A percentile compares a stretch with the other conserved stretches of the same genome.
phyloP scores from a whole-genome alignment of 2,329 filamentous ascomycete species.

The Clonostachys rhizophaga region DNA sequence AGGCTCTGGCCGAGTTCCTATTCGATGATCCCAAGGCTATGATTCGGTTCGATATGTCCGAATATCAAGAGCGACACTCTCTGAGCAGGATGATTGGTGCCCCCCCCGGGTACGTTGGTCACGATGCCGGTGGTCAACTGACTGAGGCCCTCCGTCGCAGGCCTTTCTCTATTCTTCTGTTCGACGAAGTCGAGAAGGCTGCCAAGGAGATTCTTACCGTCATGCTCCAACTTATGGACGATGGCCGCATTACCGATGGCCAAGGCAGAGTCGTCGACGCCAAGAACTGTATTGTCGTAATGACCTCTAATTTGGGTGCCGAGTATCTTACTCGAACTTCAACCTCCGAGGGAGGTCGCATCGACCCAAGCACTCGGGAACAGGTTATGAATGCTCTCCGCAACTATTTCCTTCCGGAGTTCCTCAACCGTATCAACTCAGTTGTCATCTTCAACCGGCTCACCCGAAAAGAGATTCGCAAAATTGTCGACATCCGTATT shows the following conservation, averaged over 20 bases:
- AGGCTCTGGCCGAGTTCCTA: slow-evolving; percentile 93
- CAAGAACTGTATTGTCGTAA: slow-evolving; percentile 97
- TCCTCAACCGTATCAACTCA: slow-evolving; percentile 95
- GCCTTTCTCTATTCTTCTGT: slow-evolving; percentile 95
- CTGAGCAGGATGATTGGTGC: slow-evolving; percentile 97
- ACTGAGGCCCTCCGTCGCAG: slow-evolving; percentile 91
- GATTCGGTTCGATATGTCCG: slow-evolving; percentile 99
- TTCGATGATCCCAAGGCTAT: slow-evolving; percentile 97
- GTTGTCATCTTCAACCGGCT: slow-evolving; percentile 98
- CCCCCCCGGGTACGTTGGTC: slow-evolving; percentile 93
- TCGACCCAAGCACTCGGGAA: slow-evolving; percentile 81
- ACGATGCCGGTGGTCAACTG: slow-evolving; percentile 92
- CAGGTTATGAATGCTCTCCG: slow-evolving; percentile 87
- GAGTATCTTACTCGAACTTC: slow-evolving; percentile 84
- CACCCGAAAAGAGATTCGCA: slow-evolving; percentile 82
- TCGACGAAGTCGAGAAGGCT: slow-evolving; percentile 98
- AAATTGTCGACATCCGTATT: slow-evolving; percentile 90
- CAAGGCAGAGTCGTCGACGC: slow-evolving; percentile 94
- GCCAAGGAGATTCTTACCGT: slow-evolving; percentile 97
- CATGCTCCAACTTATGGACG: slow-evolving; percentile 98
- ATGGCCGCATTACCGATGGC: slow-evolving; percentile 95
- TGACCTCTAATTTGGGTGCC: slow-evolving; percentile 96
- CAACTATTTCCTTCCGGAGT: slow-evolving; percentile 96
- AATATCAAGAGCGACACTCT: slow-evolving; percentile 96
- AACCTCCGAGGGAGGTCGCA: slow-evolving; percentile 67